These are phyloP conservation scores for Cotoneaster glaucophyllus DNA, from an alignment of 306 rosid genomes.

Conservation along the genomic window DNA sequence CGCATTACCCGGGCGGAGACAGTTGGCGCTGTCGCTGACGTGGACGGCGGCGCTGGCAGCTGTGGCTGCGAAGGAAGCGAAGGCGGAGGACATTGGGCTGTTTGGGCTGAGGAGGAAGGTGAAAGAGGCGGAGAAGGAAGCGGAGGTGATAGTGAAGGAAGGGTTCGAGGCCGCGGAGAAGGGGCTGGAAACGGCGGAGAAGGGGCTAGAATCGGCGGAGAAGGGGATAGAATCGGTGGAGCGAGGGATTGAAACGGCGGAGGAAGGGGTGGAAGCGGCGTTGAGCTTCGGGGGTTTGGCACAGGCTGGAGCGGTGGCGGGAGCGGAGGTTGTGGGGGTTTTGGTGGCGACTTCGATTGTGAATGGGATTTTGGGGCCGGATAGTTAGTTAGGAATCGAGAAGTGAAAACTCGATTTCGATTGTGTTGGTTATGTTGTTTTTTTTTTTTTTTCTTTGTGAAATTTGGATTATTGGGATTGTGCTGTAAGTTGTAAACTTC, in stretches of 20 bases:
- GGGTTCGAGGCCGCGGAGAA: conserved; percentile 73
- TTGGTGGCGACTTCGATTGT: conserved; percentile 68
- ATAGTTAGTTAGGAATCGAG: conserved; percentile 43
- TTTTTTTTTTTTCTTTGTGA: not conserved
- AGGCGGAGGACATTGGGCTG: conserved; percentile 56
- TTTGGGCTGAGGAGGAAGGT: conserved; percentile 72
- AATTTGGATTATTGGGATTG: not conserved
- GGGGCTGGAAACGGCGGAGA: conserved; percentile 38
- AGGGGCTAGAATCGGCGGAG: conserved; percentile 43
- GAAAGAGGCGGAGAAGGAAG: conserved; percentile 56
- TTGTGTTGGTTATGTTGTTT: not conserved
- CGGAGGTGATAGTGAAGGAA: conserved; percentile 71
- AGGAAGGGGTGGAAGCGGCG: conserved; percentile 40
- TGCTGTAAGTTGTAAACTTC: not conserved
- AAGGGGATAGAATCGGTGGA: conserved; percentile 42
- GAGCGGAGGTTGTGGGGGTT: conserved; percentile 63
- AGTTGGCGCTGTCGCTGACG: conserved; percentile 42
- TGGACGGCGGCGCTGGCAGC: conserved; percentile 41
- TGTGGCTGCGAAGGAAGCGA: conserved; percentile 30
- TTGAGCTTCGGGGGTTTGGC: conserved; percentile 54
- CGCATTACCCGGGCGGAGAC: conserved; percentile 42
- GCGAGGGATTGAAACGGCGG: conserved; percentile 42
- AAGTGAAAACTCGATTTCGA: not conserved
- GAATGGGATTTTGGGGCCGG: conserved; percentile 72
- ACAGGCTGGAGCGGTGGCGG: conserved; percentile 76